A percentile compares a stretch with the other conserved stretches of the same genome.
These are phyloP conservation scores for Wickerhamiella hasegawae DNA, from an alignment of 805 yeast species.

Conservation along the genomic window DNA sequence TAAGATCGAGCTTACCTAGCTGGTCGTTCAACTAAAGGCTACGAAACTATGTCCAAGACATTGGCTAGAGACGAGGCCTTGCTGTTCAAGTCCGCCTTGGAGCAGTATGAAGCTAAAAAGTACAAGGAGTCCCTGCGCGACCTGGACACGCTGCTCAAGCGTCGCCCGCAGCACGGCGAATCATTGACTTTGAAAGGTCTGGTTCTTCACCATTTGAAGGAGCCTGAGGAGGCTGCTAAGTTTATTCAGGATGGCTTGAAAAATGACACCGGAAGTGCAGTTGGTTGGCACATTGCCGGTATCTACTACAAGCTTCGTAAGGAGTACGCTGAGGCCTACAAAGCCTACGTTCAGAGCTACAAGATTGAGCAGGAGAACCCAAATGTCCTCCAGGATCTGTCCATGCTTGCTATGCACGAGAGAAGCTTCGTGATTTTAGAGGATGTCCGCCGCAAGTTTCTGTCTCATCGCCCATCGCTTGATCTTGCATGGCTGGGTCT, in stretches of 20 bases:
- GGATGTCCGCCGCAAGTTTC: conserved; percentile 46
- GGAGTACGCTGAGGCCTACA: conserved; percentile 60
- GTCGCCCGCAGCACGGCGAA: conserved; percentile 60
- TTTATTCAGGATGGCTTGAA: conserved; percentile 45
- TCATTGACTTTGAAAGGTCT: conserved; percentile 77
- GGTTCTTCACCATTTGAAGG: conserved; percentile 38
- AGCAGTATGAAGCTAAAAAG: conserved; percentile 68
- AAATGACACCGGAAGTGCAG: conserved; percentile 44
- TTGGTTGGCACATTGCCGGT: conserved; percentile 75
- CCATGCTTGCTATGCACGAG: conserved; percentile 62
- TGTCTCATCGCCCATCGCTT: conserved; percentile 34
- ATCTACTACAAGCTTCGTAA: conserved; percentile 58
- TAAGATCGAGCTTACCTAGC: too few species aligned
- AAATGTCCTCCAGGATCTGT: conserved; percentile 67
- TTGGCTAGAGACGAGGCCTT: too few species aligned
- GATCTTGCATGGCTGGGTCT: conserved; percentile 14
- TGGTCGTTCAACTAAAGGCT: too few species aligned
- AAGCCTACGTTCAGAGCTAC: conserved; percentile 58
- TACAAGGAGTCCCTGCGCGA: conserved; percentile 72
- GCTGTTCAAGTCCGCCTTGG: conserved; percentile 66
- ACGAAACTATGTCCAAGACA: too few species aligned
- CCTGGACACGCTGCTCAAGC: conserved; percentile 61
- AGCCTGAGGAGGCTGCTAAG: conserved; percentile 44
- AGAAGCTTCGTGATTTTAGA: conserved; percentile 54
- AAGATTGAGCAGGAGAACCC: conserved; percentile 65